These are phyloP conservation scores for Thelonectria blattea DNA, from an alignment of 2,329 filamentous ascomycete genomes.

Conservation along the genomic window DNA sequence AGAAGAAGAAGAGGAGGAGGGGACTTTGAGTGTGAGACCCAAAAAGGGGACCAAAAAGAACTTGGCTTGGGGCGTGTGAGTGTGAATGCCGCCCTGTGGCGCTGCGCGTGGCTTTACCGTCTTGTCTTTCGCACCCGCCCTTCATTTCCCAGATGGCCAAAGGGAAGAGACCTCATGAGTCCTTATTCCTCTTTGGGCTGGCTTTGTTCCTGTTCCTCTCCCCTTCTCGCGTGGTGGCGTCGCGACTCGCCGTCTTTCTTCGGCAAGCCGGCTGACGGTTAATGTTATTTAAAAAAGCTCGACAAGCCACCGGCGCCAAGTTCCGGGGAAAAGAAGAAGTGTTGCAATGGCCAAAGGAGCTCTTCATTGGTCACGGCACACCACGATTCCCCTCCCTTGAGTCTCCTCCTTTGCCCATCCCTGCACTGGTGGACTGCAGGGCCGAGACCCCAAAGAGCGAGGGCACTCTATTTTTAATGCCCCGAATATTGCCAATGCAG, in stretches of 20 bases:
- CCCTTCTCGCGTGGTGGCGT: background rate
- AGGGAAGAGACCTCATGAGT: background rate
- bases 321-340: constrained; percentile 12
- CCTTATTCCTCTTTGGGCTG: background rate
- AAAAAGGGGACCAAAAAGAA: background rate
- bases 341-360: background rate
- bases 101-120: background rate
- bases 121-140: background rate
- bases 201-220: background rate
- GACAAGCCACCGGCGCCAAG: background rate
- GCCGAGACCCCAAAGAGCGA: background rate
- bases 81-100: background rate
- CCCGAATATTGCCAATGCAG: background rate
- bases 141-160: background rate
- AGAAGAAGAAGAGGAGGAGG: no score
- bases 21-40: no score
- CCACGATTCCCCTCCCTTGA: no score
- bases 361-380: background rate
- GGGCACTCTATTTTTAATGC: constrained; percentile 9
- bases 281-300: background rate
- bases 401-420: background rate
- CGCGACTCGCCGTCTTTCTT: background rate
- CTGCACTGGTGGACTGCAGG: background rate
- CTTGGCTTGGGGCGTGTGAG: background rate
- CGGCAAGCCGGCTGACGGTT: background rate